Percentiles rank a stretch among this genome's conserved stretches.
Conservation (phyloP, 2,329 filamentous ascomycete species). For the Apiospora saccharicola region DNA sequence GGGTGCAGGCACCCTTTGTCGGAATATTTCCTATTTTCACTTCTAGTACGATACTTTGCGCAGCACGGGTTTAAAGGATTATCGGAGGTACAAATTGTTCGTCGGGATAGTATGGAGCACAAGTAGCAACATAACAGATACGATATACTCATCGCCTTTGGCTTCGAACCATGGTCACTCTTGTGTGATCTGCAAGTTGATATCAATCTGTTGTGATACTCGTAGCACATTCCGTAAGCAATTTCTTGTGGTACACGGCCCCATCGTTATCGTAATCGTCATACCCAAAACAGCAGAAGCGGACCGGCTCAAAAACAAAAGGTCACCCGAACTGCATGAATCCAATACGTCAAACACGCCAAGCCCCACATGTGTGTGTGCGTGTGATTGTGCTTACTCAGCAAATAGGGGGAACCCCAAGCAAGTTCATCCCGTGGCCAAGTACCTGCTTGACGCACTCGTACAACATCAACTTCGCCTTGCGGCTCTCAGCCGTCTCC, state of each 20-base stretch:
- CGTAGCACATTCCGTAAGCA: not conserved
- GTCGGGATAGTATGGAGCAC: not conserved
- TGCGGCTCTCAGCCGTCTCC: constrained; percentile 58
- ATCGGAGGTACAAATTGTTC: not conserved
- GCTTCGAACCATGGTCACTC: no score
- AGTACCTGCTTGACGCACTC: constrained; percentile 67
- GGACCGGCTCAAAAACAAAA: not conserved
- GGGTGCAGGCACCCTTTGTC: not conserved
- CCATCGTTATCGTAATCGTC: not conserved
- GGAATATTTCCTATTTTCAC: not conserved
- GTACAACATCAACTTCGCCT: constrained; percentile 63
- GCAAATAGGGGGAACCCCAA: constrained; percentile 56
- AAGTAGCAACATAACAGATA: not conserved
- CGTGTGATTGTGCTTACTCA: not conserved
- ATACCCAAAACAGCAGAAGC: not conserved
- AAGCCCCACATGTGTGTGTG: not conserved
- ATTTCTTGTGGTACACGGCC: not conserved
- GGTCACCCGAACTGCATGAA: no score
- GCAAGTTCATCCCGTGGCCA: constrained; percentile 68
- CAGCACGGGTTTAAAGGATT: not conserved
- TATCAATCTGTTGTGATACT: not conserved
- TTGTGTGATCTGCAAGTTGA: no score
- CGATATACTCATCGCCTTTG: not conserved
- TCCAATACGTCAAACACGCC: not conserved
- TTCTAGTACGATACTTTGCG: not conserved